Base-by-base conservation (phyloP, 345 rosid genomes). In the Kernera saxatilis region DNA sequence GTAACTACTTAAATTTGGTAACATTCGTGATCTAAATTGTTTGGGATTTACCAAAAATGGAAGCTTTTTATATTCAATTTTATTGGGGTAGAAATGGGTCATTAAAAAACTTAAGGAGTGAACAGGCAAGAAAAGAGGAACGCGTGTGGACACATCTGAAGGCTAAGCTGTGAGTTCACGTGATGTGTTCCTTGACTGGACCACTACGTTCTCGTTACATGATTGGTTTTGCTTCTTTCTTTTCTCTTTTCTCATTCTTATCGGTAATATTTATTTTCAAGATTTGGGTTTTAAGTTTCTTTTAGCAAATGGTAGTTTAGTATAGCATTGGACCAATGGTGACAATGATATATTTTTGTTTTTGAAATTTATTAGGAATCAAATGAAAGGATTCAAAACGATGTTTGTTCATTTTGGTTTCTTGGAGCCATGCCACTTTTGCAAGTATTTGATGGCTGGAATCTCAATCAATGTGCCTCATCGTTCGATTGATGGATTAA, bases 131-230 rank as follows among this genome's bases (percentile, higher is more conserved):
- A 57, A 67, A 59, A 53, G 37, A 39, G 30, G 43, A 37, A 67
- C 33, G 51, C 22, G 18, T 64, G 72, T 37, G 72, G 70, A 70
- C 73, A 59, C 19, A 61, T 66, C 40, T 80, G 83, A 77, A 78
- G 26, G 49, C 39, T 39, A 70, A 57, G 44, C 76, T 80, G 81
- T 77, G 82, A 61, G 49, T 75, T 82, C 89, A 85, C 89, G 86
- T 83, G 92, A 78, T 69, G 33, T 84, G 86, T 83, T 78, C 66
- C 23, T 75, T 73, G 26, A 65, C 70, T 83, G 92, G 85, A 74
- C 89, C 81, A 79, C 75, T 62, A 54, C 44, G 67, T 70, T 29
- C 60, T 62, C 54, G 14, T 41, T 63, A 71, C 80, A 83, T 85
- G 78, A 83, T 82, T 78, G 82, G 71, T 63, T 78, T 58, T 52